Percentiles rank a stretch among this genome's conserved stretches.
phyloP scores from a whole-genome alignment of 208 protist species.

The Trypanosoma melophagium region DNA sequence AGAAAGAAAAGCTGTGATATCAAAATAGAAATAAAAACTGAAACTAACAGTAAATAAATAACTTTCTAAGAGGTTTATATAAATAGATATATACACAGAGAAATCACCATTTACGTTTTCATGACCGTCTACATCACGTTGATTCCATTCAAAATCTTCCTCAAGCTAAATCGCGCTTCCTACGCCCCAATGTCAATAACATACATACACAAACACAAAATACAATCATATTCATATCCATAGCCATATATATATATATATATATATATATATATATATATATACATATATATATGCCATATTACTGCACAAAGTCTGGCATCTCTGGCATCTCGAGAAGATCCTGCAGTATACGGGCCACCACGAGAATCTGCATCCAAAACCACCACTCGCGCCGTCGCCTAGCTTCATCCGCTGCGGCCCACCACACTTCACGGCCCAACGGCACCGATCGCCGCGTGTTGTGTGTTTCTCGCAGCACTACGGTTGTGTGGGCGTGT shows the following conservation, averaged over 20 bases:
- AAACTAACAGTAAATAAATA: conserved; percentile 27
- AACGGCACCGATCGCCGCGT: conserved; percentile 32
- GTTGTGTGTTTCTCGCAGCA: conserved; percentile 33
- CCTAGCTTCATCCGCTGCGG: conserved; percentile 52
- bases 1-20: background rate
- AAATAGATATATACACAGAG: too few species aligned
- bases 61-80: too few species aligned
- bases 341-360: conserved; percentile 59
- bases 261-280: too few species aligned
- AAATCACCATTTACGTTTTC: too few species aligned
- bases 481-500: conserved; percentile 25
- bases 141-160: too few species aligned
- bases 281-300: too few species aligned
- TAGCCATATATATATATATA: too few species aligned
- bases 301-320: conserved; percentile 69
- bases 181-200: too few species aligned
- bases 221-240: too few species aligned
- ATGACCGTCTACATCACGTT: too few species aligned
- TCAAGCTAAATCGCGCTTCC: too few species aligned
- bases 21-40: background rate
- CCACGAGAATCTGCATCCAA: conserved; percentile 49
- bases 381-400: conserved; percentile 59
- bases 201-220: too few species aligned
- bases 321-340: conserved; percentile 84
- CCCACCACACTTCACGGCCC: conserved; percentile 77